A percentile compares a stretch with the other conserved stretches of the same genome.
phyloP scores from a whole-genome alignment of 306 rosid species.

The Cicer chorassanicum region DNA sequence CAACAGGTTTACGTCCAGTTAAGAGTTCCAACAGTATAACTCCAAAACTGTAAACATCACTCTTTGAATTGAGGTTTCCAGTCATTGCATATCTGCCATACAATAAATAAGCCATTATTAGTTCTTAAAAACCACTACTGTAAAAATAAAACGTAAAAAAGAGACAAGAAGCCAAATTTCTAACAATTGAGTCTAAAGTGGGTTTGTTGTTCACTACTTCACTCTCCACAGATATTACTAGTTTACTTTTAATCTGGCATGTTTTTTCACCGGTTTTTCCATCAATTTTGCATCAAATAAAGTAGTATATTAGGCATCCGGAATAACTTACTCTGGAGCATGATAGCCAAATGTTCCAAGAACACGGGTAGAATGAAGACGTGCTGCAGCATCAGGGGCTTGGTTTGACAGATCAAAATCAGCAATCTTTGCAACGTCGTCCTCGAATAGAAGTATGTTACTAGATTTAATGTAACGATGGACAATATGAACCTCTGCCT shows the following conservation, averaged over 20 bases:
- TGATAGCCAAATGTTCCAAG: slow-evolving; percentile 90
- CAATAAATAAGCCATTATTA: slow-evolving; percentile 30
- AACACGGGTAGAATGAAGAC: slow-evolving; percentile 92
- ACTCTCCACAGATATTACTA: not conserved
- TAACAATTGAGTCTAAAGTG: not conserved
- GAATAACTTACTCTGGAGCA: slow-evolving; percentile 83
- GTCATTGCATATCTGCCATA: slow-evolving; percentile 83
- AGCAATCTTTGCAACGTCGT: slow-evolving; percentile 75
- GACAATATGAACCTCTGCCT: slow-evolving; percentile 68
- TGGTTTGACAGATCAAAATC: slow-evolving; percentile 85
- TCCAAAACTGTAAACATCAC: slow-evolving; percentile 88
- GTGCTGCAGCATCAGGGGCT: slow-evolving; percentile 83
- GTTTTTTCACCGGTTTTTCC: too few relatives aligned
- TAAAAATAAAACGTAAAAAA: slow-evolving; percentile 27
- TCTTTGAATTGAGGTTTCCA: slow-evolving; percentile 69
- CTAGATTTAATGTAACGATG: slow-evolving; percentile 90
- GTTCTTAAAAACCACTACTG: slow-evolving; percentile 10
- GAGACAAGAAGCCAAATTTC: not conserved
- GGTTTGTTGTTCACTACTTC: slow-evolving; percentile 23
- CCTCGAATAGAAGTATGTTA: slow-evolving; percentile 74
- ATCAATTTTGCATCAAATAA: too few relatives aligned
- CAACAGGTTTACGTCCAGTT: slow-evolving; percentile 85
- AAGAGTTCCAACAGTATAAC: slow-evolving; percentile 76
- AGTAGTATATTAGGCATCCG: not conserved
- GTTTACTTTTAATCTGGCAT: too few relatives aligned